These are phyloP conservation scores for Elsinoe ampelina DNA, from an alignment of 2,329 filamentous ascomycete species.

Conservation along the genomic window DNA sequence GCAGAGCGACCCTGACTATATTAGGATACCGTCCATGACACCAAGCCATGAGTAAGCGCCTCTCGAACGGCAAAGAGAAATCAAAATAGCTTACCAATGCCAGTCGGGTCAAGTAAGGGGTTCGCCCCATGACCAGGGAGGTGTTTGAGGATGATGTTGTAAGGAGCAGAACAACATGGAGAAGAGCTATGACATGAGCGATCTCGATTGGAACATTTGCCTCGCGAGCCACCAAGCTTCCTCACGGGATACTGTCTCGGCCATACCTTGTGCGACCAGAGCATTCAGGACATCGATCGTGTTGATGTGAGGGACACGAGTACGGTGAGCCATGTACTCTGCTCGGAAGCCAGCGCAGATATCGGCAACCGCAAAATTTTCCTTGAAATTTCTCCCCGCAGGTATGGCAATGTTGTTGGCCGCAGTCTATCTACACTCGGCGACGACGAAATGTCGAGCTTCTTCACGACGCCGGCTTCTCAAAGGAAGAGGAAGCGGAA, in stretches of 20 bases:
- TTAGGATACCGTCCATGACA: neutral
- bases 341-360: neutral
- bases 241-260: too few relatives aligned
- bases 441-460: slow-evolving; percentile 65
- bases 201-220: too few relatives aligned
- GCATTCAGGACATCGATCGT: too few relatives aligned
- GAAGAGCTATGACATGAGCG: too few relatives aligned
- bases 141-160: neutral
- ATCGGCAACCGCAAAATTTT: slow-evolving; percentile 12
- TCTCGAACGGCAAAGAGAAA: too few relatives aligned
- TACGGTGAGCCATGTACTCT: neutral
- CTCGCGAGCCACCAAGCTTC: too few relatives aligned
- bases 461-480: slow-evolving; percentile 81
- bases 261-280: too few relatives aligned
- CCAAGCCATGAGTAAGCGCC: too few relatives aligned
- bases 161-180: too few relatives aligned
- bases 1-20: slow-evolving; percentile 32
- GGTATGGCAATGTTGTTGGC: neutral
- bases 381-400: slow-evolving; percentile 7
- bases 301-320: too few relatives aligned
- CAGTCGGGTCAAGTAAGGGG: slow-evolving; percentile 25
- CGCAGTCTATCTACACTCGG: neutral
- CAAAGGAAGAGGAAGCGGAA: slow-evolving; percentile 82
- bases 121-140: slow-evolving; percentile 22
- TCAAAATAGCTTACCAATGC: slow-evolving; percentile 20